Base-by-base conservation (phyloP, 192 early-diverging fungal species). In the Entomortierella lignicola region DNA sequence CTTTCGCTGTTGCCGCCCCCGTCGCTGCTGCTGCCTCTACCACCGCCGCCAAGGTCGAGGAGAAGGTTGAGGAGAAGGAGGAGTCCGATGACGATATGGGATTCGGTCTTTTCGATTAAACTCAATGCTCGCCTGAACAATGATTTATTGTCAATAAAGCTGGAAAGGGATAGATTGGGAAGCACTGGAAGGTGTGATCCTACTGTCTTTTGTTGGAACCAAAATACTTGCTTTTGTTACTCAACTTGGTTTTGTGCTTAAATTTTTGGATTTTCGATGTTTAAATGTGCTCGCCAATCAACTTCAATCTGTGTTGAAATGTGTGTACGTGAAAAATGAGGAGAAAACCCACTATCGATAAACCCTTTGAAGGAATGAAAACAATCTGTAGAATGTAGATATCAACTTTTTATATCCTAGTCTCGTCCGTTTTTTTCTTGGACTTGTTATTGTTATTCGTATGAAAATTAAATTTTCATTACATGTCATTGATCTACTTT, bases 1-100 rank as follows among this genome's bases (percentile, higher is more conserved):
- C 92, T 63, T 91, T 96, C 83, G 94, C 96, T 62, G 90, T 89
- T 42, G 93, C 93, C 68, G 95, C 94, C 51, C 79, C 92, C 60
- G 83, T 89, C 72, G 93, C 90, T 58, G 87, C 91, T 56, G 85
- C 91, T 48, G 84, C 91, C 60, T 71, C 89, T 58, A 23, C 88
- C 62, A 87, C 88, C 63, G 88, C 85, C 55, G 80, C 85, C 47
- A 87, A 89, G 52, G 85, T 86, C 30, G 85, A 82, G 30, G 86
- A 83, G 63, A 91, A 84, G 66, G 81, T 87, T 44, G 92, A 91
- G 71, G 89, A 92, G 68, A 90, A 92, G 84, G 92, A 92, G 74
- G 93, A 94, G 85, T 85, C 85, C 31, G 94, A 96, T 75, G 94
- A 93, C 52, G 93, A 95, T 83, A 93, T 97, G 92, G 95, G 94